These are phyloP conservation scores for Podila epigama DNA, from an alignment of 192 early-diverging fungal species.

Conservation along the genomic window DNA sequence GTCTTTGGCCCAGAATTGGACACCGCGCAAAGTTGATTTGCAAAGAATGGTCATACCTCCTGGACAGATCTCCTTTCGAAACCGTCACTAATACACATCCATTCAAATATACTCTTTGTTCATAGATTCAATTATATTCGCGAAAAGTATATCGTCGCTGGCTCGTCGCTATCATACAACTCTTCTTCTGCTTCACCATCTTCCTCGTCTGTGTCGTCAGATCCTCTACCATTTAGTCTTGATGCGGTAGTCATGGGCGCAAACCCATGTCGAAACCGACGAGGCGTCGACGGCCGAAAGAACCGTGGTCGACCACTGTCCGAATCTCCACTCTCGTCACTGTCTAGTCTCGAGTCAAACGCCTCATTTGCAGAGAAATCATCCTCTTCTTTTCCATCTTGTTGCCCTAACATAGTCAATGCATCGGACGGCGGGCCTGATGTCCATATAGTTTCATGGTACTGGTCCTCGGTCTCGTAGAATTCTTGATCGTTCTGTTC, in stretches of 20 bases:
- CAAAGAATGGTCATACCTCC: too few relatives aligned
- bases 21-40: too few relatives aligned
- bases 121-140: too few relatives aligned
- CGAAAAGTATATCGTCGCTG: conserved; percentile 24
- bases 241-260: neutral
- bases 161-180: conserved; percentile 44
- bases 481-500: too few relatives aligned
- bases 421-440: neutral
- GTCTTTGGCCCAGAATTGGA: too few relatives aligned
- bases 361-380: neutral
- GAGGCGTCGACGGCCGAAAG: conserved; percentile 13
- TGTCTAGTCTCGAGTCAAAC: conserved; percentile 9
- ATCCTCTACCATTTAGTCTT: neutral
- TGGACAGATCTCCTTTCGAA: too few relatives aligned
- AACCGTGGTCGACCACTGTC: neutral
- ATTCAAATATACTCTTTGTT: too few relatives aligned
- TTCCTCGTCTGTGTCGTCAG: conserved; percentile 11
- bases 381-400: neutral
- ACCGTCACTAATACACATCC: too few relatives aligned
- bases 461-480: too few relatives aligned
- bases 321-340: conserved; percentile 5
- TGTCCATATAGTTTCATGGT: neutral
- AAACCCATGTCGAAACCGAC: conserved; percentile 18
- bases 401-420: neutral
- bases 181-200: conserved; percentile 29